Evolutionary conservation across 768 basidiomycete genomes (phyloP), one percentile per base, ranked within the genome.

Genomic region (Pulveroboletus frians): DNA sequence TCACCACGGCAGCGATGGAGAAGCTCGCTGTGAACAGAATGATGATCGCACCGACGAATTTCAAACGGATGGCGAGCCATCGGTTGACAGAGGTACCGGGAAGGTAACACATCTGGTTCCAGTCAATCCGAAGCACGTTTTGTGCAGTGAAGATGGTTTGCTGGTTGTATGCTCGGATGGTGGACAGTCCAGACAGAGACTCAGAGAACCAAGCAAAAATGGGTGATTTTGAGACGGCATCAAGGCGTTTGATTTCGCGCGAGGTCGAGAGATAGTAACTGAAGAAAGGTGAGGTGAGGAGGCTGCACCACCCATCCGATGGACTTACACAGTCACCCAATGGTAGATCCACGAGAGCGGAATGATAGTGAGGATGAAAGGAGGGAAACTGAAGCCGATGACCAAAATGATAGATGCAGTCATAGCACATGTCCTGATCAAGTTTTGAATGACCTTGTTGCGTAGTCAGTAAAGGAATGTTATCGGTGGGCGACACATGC

Each of bases 171-270:
- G 89, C 88, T 0, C 90, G 79, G 57, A 94, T 92, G 3, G 89
- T 92, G 1, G 88, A 82, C 32, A 91, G 67, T 7, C 92, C 92
- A 3, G 79, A 76, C 32, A 83, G 69, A 3, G 80, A 84, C 63
- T 90, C 89, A 2, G 85, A 85, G 63, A 90, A 90, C 83, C 85
- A 88, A 0, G 85, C 85, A 65, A 95, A 94, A 50, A 98, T 91
- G 1, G 94, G 93, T 0, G 89, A 91, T 34, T 88, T 83, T 5
- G 90, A 90, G 21, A 91, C 85, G 1, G 92, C 87, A 56, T 93
- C 91, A 13, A 94, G 74, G 13, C 91, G 87, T 65, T 93, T 92
- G 21, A 93, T 76, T 64, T 93, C 91, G 21, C 91, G 83, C 1
- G 86, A 89, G 0, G 90, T 92, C 3, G 88, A 75, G 8, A 93